Percentiles rank a stretch among this genome's conserved stretches.
Evolutionary conservation across 371 early-diverging fungal genomes (phyloP).

Genomic region (Apophysomyces elegans): DNA sequence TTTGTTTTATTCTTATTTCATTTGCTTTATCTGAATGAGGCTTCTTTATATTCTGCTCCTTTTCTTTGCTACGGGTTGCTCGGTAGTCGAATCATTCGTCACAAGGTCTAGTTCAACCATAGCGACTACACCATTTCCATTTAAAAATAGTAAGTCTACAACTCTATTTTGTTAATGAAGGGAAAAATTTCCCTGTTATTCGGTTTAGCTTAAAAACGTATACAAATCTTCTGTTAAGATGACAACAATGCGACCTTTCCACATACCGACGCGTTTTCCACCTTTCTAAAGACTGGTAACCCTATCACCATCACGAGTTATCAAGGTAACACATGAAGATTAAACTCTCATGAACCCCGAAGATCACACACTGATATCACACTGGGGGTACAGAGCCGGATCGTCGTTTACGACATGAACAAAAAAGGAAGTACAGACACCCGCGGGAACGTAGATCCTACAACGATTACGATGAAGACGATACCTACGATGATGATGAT

Average conservation of each 20-base stretch:
- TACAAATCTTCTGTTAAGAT: too few relatives aligned
- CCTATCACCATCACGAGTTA: too few relatives aligned
- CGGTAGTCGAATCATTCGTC: neutral
- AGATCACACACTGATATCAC: too few relatives aligned
- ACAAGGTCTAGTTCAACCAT: neutral
- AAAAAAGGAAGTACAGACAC: neutral
- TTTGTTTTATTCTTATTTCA: neutral
- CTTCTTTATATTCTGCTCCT: too few relatives aligned
- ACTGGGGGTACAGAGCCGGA: too few relatives aligned
- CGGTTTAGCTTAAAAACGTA: neutral
- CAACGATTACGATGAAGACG: neutral
- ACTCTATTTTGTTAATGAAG: neutral
- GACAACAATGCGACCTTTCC: too few relatives aligned
- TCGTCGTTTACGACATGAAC: neutral
- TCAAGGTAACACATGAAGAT: too few relatives aligned
- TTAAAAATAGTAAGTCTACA: neutral
- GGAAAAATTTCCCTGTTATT: neutral
- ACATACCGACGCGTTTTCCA: too few relatives aligned
- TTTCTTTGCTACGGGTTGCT: neutral
- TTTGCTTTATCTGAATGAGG: too few relatives aligned
- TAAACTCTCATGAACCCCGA: too few relatives aligned
- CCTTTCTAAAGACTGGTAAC: too few relatives aligned
- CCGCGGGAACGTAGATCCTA: neutral
- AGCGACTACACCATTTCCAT: neutral
- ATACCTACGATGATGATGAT: neutral